A percentile compares a stretch with the other conserved stretches of the same genome.
Evolutionary conservation across 1,284 basidiomycete genomes (phyloP).

Genomic region (Butyriboletus appendiculatus): DNA sequence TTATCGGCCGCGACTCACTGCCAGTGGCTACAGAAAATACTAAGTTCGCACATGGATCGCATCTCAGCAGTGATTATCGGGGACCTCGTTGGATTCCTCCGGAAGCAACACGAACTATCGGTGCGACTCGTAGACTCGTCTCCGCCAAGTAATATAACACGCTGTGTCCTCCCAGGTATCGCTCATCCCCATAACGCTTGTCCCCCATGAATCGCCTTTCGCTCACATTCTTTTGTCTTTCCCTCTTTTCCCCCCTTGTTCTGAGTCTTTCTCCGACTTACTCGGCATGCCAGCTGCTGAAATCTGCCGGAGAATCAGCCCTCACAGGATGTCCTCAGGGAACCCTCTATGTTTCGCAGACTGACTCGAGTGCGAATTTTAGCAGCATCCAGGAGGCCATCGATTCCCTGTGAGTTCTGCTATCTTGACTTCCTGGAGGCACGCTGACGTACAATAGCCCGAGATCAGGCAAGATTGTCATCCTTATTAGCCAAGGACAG

Average conservation of each 20-base stretch:
- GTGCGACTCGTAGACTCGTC: neutral
- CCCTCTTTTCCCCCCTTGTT: neutral
- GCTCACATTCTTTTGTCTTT: slow-evolving; percentile 14
- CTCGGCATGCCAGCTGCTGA: slow-evolving; percentile 52
- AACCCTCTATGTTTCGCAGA: slow-evolving; percentile 58
- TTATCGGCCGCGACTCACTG: neutral
- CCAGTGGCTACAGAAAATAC: neutral
- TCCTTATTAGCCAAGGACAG: slow-evolving; percentile 62
- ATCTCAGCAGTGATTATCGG: too few species aligned
- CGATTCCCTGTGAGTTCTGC: slow-evolving; percentile 46
- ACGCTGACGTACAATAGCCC: slow-evolving; percentile 35
- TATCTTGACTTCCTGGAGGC: neutral
- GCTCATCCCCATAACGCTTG: neutral
- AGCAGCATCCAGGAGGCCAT: slow-evolving; percentile 54
- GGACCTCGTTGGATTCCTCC: neutral
- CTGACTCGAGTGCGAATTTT: slow-evolving; percentile 48
- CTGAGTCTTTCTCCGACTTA: slow-evolving; percentile 47
- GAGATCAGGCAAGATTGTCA: slow-evolving; percentile 39
- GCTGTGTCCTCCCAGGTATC: neutral
- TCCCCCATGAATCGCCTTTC: slow-evolving; percentile 8
- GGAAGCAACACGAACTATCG: neutral
- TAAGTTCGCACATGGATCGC: neutral
- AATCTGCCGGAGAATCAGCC: slow-evolving; percentile 41
- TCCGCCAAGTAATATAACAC: neutral
- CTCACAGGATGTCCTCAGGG: slow-evolving; percentile 54